These are phyloP conservation scores for Candida incommunis DNA, from an alignment of 805 yeast species.

Conservation along the genomic window DNA sequence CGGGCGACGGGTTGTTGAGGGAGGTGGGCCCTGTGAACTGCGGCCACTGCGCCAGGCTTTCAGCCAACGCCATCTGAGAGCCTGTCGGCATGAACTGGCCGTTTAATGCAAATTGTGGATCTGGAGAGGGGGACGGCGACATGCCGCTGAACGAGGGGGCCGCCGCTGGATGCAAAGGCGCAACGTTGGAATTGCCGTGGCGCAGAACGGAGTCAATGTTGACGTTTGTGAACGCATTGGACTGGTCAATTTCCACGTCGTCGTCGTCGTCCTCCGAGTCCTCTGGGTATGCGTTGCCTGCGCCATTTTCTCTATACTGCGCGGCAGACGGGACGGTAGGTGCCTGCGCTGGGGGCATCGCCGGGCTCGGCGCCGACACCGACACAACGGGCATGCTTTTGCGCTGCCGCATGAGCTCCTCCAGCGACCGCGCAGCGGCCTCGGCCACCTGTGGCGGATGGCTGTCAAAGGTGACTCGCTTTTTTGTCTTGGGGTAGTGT, in stretches of 20 bases:
- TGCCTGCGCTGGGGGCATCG: slow-evolving; percentile 7
- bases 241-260: slow-evolving; percentile 60
- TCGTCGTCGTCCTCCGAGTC: slow-evolving; percentile 19
- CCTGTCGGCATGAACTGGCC: no score
- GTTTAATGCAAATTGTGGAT: background rate
- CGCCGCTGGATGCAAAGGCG: slow-evolving; percentile 24
- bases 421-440: slow-evolving; percentile 25
- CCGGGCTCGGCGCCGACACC: background rate
- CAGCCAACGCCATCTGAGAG: no score
- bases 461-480: slow-evolving; percentile 22
- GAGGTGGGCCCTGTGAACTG: no score
- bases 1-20: no score
- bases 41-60: no score
- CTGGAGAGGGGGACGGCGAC: background rate
- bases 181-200: slow-evolving; percentile 39
- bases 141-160: slow-evolving; percentile 9
- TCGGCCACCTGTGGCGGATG: slow-evolving; percentile 26
- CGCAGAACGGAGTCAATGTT: slow-evolving; percentile 66
- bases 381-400: slow-evolving; percentile 4
- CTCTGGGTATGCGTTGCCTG: slow-evolving; percentile 7
- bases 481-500: slow-evolving; percentile 11
- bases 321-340: slow-evolving; percentile 9
- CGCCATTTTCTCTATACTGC: background rate
- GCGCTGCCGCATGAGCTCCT: slow-evolving; percentile 22
- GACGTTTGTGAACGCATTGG: slow-evolving; percentile 61